A percentile compares a stretch with the other conserved stretches of the same genome.
Conservation (phyloP, 805 yeast genomes). For the Saccharomycopsis sp. region DNA sequence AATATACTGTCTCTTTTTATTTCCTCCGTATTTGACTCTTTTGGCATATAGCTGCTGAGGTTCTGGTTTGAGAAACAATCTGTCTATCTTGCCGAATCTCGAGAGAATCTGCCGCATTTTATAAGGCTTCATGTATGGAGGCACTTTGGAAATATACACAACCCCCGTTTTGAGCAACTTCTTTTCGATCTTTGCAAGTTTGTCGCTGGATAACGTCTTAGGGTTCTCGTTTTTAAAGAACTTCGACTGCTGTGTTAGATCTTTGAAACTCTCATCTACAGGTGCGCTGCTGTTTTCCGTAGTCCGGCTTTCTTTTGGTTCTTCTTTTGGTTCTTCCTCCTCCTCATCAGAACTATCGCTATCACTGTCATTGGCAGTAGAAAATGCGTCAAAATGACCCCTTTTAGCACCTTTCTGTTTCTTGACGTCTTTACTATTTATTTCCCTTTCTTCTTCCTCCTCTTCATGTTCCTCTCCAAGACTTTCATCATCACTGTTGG, state of each 20-base stretch:
- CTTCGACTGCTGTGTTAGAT: conserved; percentile 12
- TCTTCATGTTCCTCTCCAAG: conserved; percentile 15
- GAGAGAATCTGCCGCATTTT: conserved; percentile 76
- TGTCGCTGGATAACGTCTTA: conserved; percentile 26
- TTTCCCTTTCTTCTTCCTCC: not conserved
- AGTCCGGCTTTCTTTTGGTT: not conserved
- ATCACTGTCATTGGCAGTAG: conserved; percentile 19
- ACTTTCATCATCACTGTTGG: conserved; percentile 5
- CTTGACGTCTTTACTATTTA: conserved; percentile 18
- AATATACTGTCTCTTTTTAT: conserved; percentile 76
- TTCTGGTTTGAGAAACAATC: conserved; percentile 85
- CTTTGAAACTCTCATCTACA: conserved; percentile 18
- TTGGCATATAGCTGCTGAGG: conserved; percentile 54
- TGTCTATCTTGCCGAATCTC: conserved; percentile 81
- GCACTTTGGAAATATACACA: conserved; percentile 82
- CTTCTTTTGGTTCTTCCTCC: conserved; percentile 18
- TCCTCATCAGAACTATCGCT: conserved; percentile 24
- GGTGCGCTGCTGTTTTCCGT: conserved; percentile 2
- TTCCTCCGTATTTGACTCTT: conserved; percentile 84
- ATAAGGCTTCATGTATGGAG: conserved; percentile 96
- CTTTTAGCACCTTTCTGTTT: conserved; percentile 9
- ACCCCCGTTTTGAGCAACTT: conserved; percentile 76
- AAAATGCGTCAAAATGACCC: conserved; percentile 14
- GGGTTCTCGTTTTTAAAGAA: conserved; percentile 12
- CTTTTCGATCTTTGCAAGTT: conserved; percentile 31